Evolutionary conservation across 176 grass and related monocot genomes (phyloP), one percentile per base, ranked within the genome.

Genomic region (Ensete glaucum): DNA sequence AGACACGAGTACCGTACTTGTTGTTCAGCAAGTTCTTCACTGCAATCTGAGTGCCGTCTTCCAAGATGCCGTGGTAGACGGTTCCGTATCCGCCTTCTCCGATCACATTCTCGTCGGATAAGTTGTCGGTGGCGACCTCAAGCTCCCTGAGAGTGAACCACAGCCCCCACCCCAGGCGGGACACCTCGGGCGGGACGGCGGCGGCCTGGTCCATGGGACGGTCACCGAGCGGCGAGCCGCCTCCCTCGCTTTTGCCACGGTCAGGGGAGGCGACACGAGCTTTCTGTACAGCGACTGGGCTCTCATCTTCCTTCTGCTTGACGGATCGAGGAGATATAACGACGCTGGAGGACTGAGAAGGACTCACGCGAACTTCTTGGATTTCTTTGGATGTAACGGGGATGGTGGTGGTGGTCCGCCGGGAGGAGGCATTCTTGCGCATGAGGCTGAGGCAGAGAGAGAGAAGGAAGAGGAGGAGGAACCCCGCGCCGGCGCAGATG

Each of bases 81-180:
- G 93, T 93, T 62, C 94, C 94, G 58, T 97, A 97, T 67, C 93
- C 93, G 5, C 93, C 93, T 85, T 96, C 93, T 15, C 93, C 93
- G 53, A 96, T 92, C 58, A 96, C 93, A 78, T 92, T 92, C 65
- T 96, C 89, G 69, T 88, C 85, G 17, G 93, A 69, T 65, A 96
- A 97, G 85, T 83, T 90, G 19, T 77, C 81, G 19, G 94, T 97
- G 9, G 94, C 94, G n/a, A 55, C 82, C 77, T 91, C 88, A 43
- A 97, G 90, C 88, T 97, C 94, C 81, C 89, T 86, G 74, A 97
- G 94, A 4, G 94, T 88, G 85, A 93, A 97, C 94, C 94, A 93
- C 75, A 90, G 90, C 67, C 94, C 94, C 94, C 90, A 93, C 7
- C 88, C 94, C 14, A 97, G 81, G 81, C 92, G 90, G 0, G 94